Evolutionary conservation across 768 basidiomycete genomes (phyloP), one percentile per base, ranked within the genome.

Genomic region (Butyriboletus loyo): DNA sequence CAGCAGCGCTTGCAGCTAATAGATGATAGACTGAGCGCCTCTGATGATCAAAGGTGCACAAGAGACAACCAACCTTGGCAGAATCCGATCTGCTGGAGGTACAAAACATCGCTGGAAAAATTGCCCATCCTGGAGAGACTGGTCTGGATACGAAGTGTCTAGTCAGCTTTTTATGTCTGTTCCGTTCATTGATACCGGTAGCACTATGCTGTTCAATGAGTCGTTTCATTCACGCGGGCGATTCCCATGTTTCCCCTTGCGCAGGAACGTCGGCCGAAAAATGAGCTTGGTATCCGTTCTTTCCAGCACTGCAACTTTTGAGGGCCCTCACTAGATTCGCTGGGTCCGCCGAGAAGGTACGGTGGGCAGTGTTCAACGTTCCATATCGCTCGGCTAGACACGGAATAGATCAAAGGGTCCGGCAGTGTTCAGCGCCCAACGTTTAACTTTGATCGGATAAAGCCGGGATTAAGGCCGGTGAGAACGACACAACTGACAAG

Each of bases 1-100:
- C 60, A 1, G 57, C 21, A 19, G 31, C 39, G 27, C 48, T 17
- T 9, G 61, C 61, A 21, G 45, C 54, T 62, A 31, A 46, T 35
- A 6, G 28, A 13, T 11, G n/a, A 51, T 49, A 14, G 10, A 11
- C 10, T 52, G 3, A 52, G 47, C 4, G 0, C 3, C 10, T 17
- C 8, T 3, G 17, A 46, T 0, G 24, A 34, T 13, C 24, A 11
- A 17, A 31, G 17, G n/a, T 21, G 27, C 6, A 5, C 15, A 25
- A 40, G 25, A 11, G 13, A 34, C 13, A 17, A 31, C 60, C 5
- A 34, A 58, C 60, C 42, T 50, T 54, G 55, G 27, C 48, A 52
- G 13, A 52, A 38, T 8, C 2, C 15, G 10, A 61, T 25, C 15
- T 58, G 47, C 31, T 36, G 53, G 31, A 57, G 28, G 31, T 32